Evolutionary conservation across 2,329 filamentous ascomycete genomes (phyloP).

Genomic region (Ophiostoma ulmi): DNA sequence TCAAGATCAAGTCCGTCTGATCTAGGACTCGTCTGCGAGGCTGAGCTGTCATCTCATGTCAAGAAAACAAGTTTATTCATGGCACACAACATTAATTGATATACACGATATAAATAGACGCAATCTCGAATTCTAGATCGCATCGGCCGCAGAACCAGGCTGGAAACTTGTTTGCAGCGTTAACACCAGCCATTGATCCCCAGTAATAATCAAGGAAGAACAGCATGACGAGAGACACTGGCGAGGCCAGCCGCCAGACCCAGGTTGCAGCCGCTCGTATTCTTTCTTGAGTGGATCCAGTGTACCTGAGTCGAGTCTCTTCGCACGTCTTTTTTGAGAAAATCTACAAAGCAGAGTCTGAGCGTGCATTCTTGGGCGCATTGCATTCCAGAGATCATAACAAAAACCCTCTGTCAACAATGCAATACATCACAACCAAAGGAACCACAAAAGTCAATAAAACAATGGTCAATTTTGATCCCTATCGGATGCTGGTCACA

Average conservation of each 20-base stretch:
- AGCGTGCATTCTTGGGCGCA: neutral
- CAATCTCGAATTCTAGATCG: neutral
- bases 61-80: neutral
- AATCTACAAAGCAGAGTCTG: neutral
- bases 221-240: neutral
- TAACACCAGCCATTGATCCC: neutral
- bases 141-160: neutral
- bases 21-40: too few species aligned
- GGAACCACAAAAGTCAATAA: neutral
- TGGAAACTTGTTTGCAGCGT: neutral
- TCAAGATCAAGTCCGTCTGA: neutral
- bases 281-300: neutral
- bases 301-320: neutral
- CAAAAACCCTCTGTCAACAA: neutral
- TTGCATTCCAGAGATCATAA: neutral
- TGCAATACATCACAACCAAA: neutral
- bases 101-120: neutral
- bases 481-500: constrained; percentile 14
- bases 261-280: neutral
- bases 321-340: neutral
- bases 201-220: neutral
- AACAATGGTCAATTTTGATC: neutral
- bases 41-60: neutral
- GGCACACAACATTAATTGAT: neutral
- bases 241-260: neutral